Base-by-base conservation (phyloP, 225 moss, liverwort and hornwort genomes). In the Neckera pumila region DNA sequence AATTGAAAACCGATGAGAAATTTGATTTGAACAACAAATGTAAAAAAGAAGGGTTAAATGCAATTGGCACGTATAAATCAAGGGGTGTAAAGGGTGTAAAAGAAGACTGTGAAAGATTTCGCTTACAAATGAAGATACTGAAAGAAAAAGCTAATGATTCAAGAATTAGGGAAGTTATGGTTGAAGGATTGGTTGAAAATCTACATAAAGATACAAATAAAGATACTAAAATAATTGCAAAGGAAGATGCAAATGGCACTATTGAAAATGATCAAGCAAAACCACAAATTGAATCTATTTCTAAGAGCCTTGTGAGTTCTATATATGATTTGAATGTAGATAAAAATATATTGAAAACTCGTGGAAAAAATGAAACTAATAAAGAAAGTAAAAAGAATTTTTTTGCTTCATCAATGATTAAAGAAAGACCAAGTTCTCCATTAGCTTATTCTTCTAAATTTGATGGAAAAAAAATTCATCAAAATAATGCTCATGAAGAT, bases 71-170 rank as follows among this genome's bases (percentile, higher is more conserved):
- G 7, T 92, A 90, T 51, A 93, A 86, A 90, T 86, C 78, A 57
- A 82, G 79, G 86, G 90, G 95, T 63, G 89, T 94, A 33, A 85
- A 93, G 34, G 93, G 92, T 57, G 95, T 98, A 25, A 95, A 92
- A 85, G 96, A 97, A 87, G 95, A 98, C 56, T 97, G 96, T 88
- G 93, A 95, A 80, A 96, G 91, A 56, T 96, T 97, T 56, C 90
- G 93, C 9, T 87, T 93, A 56, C 94, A 98, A 87, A 95, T 98
- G 94, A 95, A 93, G 88, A 90, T 92, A 85, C 85, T 98, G 70
- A 97, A 95, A 89, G 92, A 94, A 65, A 95, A 93, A 86, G 96
- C 96, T 7, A 78, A 91, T 47, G 94, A 94, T 82, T 93, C 95
- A 58, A 93, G 90, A 78, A 88, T 95, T 21, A 86, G 89, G 63